Evolutionary conservation across 1,139 yeast species (phyloP).

Genomic region (Pneumocystis murina): DNA sequence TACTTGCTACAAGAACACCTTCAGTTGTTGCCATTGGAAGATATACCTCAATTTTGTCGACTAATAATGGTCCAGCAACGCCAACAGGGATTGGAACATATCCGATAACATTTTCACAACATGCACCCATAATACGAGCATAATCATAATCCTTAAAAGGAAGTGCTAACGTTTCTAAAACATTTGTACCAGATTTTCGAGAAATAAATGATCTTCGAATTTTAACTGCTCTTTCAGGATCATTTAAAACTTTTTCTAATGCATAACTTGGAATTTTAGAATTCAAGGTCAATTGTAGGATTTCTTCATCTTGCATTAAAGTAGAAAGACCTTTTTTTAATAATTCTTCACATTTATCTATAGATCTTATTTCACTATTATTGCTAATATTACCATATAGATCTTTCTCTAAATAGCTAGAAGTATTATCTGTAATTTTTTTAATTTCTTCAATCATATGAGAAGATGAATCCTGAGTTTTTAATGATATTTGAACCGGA

Average conservation of each 20-base stretch:
- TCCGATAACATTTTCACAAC: constrained; percentile 97
- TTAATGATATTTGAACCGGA: constrained; percentile 2
- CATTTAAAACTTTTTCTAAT: constrained; percentile 75
- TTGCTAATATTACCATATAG: background rate
- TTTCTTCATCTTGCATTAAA: constrained; percentile 54
- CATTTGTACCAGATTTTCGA: constrained; percentile 65
- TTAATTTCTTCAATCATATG: constrained; percentile 5
- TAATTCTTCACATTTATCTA: constrained; percentile 49
- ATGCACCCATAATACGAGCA: constrained; percentile 93
- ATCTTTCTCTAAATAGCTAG: background rate
- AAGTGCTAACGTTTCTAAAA: constrained; percentile 51
- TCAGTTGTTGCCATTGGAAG: constrained; percentile 99
- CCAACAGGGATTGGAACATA: constrained; percentile 94
- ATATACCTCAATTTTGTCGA: constrained; percentile 75
- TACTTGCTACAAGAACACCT: constrained; percentile 94
- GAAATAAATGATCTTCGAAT: constrained; percentile 89
- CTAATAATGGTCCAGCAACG: constrained; percentile 88
- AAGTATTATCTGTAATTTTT: background rate
- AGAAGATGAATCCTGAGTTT: constrained; percentile 5
- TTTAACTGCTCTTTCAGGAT: constrained; percentile 79
- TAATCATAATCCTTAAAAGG: constrained; percentile 81
- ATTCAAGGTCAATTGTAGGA: constrained; percentile 49
- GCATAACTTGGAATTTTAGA: constrained; percentile 88
- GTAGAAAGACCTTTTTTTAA: constrained; percentile 62
- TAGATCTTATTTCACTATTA: constrained; percentile 20